Base-by-base conservation (phyloP, 768 basidiomycete genomes). In the Mycena epipterygia region DNA sequence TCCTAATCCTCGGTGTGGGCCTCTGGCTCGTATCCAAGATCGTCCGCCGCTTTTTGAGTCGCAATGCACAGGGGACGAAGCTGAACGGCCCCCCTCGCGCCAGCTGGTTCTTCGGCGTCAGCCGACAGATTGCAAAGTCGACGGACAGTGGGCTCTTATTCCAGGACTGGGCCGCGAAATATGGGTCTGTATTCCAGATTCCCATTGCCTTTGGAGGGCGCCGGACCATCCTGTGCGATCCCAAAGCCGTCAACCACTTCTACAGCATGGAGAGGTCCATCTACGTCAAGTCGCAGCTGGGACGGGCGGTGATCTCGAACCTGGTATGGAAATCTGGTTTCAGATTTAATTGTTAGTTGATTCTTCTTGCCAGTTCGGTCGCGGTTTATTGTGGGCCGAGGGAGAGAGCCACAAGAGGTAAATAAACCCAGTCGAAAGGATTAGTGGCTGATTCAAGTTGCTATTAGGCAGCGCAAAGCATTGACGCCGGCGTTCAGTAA, bases 401-500 rank as follows among this genome's bases (percentile, higher is more conserved):
- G 75, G 71, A 11, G 77, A 77, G 25, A 67, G 52, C 32, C 77
- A 78, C 62, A 78, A 76, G 67, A 64, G 77, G 76, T 72, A 33
- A 13, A 60, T 46, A 32, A 2, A 27, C 17, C 3, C 17, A 33
- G 9, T n/a, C n/a, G n/a, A n/a, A 19, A 25, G 5, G 23, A 8
- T 6, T 23, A n/a, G n/a, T n/a, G 52, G 1, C 0, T n/a, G 11
- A 46, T 30, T 11, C 17, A 2, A 27, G 1, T n/a, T n/a, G 13
- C 16, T n/a, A 14, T 12, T 30, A 79, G 84, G 58, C 84, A 82
- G 48, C 79, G 85, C 11, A 84, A 82, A 59, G 76, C 81, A 0
- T 65, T 85, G 39, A 79, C 83, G 0, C 84, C 84, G 0, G 84
- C 81, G 0, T 86, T 86, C 75, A 84, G 81, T 68, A 85, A 81